Percentiles rank a stretch among this genome's conserved stretches.
Conservation (phyloP, 495 filamentous ascomycete species). For the Xylaria bambusicola region DNA sequence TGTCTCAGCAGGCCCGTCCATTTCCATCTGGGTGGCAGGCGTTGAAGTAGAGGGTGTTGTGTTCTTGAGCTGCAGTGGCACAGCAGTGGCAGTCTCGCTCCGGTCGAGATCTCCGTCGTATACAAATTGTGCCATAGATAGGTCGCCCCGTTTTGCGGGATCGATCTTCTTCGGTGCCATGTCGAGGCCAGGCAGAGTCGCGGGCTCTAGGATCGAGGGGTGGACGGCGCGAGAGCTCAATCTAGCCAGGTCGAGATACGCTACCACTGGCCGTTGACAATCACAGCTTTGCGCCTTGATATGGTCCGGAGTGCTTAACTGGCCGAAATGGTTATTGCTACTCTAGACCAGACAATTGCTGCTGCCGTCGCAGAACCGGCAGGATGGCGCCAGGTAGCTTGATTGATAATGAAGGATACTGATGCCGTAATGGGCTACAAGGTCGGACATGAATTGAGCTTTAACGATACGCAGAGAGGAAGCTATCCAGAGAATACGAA, state of each 20-base stretch:
- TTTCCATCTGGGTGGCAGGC: conserved; percentile 31
- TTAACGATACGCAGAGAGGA: too few relatives aligned
- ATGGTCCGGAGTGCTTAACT: neutral
- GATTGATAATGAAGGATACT: too few relatives aligned
- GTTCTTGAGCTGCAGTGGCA: conserved; percentile 22
- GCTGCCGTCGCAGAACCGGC: too few relatives aligned
- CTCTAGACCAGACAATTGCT: too few relatives aligned
- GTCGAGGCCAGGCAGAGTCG: neutral
- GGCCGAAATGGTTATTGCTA: too few relatives aligned
- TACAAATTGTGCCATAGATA: conserved; percentile 45
- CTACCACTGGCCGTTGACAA: neutral
- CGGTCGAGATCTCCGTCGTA: conserved; percentile 37
- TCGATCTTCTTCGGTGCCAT: conserved; percentile 15
- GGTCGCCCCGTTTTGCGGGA: conserved; percentile 23
- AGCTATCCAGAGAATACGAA: too few relatives aligned
- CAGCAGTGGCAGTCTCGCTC: conserved; percentile 22
- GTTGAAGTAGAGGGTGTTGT: conserved; percentile 15
- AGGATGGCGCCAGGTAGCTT: too few relatives aligned
- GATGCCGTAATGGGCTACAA: too few relatives aligned
- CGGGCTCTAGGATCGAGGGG: neutral
- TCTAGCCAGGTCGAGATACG: neutral
- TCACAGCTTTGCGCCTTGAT: neutral
- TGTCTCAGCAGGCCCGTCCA: conserved; percentile 25
- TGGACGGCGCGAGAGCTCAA: neutral
- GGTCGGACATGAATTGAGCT: too few relatives aligned